These are phyloP conservation scores for Eucommia ulmoides DNA, from an alignment of 257 asterid species.

Conservation along the genomic window DNA sequence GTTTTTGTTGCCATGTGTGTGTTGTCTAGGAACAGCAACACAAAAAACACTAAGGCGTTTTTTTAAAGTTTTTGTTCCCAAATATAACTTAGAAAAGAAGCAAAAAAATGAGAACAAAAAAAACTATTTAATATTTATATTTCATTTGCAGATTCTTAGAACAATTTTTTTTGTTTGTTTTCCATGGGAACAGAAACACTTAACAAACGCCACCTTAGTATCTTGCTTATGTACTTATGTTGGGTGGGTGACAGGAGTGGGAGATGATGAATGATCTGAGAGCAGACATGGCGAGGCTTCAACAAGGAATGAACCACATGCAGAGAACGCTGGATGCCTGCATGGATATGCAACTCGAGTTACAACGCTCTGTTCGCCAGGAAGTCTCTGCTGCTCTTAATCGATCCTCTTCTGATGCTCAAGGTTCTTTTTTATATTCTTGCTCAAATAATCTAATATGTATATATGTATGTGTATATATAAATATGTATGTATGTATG, in stretches of 20 bases:
- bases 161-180: not conserved
- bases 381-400: slow-evolving; percentile 5
- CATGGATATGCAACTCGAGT: slow-evolving; percentile 4
- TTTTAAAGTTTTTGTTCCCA: not conserved
- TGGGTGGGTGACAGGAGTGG: not conserved
- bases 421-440: not conserved
- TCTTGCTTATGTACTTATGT: not conserved
- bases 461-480: too few relatives aligned
- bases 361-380: slow-evolving; percentile 4
- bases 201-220: too few relatives aligned
- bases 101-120: not conserved
- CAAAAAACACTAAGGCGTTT: too few relatives aligned
- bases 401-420: not conserved
- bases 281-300: slow-evolving; percentile 3
- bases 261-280: slow-evolving; percentile 4
- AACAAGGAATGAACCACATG: slow-evolving; percentile 3
- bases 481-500: not conserved
- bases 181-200: too few relatives aligned
- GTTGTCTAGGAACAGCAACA: too few relatives aligned
- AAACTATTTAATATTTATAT: too few relatives aligned
- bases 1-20: too few relatives aligned
- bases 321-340: slow-evolving; percentile 3
- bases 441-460: not conserved
- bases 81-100: not conserved
- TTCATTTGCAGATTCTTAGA: too few relatives aligned